Evolutionary conservation across 1,284 basidiomycete species (phyloP).

Genomic region (Taiwanofungus camphoratus): DNA sequence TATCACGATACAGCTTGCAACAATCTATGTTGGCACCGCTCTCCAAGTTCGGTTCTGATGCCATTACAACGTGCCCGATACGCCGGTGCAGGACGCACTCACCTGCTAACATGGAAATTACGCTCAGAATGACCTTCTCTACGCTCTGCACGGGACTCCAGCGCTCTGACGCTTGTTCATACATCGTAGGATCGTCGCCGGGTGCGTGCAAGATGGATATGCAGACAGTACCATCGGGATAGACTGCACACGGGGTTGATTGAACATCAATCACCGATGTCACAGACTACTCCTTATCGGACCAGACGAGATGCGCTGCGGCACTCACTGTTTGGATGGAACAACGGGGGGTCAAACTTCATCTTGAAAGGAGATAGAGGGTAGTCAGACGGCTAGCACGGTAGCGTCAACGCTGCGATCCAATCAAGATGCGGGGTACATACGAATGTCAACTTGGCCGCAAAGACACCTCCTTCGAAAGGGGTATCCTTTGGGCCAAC

Average conservation of each 20-base stretch:
- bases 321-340: slow-evolving; percentile 94
- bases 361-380: slow-evolving; percentile 97
- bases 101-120: slow-evolving; percentile 98
- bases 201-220: slow-evolving; percentile 98
- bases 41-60: slow-evolving; percentile 97
- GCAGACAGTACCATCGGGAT: slow-evolving; percentile 93
- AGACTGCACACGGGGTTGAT: slow-evolving; percentile 46
- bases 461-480: slow-evolving; percentile 97
- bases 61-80: too few relatives aligned
- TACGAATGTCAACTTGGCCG: slow-evolving; percentile 89
- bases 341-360: slow-evolving; percentile 94
- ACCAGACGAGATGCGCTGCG: too few relatives aligned
- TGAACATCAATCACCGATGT: neutral
- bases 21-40: slow-evolving; percentile 98
- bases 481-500: slow-evolving; percentile 97
- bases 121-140: slow-evolving; percentile 93
- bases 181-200: slow-evolving; percentile 89
- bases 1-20: slow-evolving; percentile 91
- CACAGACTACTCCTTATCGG: too few relatives aligned
- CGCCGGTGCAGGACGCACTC: too few relatives aligned
- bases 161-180: slow-evolving; percentile 92
- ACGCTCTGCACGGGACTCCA: slow-evolving; percentile 99
- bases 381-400: slow-evolving; percentile 78
- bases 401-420: slow-evolving; percentile 3
- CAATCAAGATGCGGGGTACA: slow-evolving; percentile 30